These are phyloP conservation scores for Fusarium sp. DNA, from an alignment of 2,329 filamentous ascomycete genomes.

Conservation along the genomic window DNA sequence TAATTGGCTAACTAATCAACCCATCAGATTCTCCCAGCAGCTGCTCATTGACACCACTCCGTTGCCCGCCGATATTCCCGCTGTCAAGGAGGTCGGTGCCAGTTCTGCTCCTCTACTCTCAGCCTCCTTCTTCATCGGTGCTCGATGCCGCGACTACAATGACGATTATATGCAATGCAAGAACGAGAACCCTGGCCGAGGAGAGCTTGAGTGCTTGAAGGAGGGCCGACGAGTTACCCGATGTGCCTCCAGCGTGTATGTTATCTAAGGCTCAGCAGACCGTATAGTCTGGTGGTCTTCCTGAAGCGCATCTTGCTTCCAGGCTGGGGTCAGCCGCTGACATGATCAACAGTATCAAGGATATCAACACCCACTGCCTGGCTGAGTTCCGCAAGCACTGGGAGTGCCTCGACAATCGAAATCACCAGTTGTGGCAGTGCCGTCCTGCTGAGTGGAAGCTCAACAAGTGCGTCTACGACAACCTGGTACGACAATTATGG, in stretches of 20 bases:
- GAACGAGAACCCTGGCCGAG: slow-evolving; percentile 87
- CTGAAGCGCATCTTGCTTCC: not conserved
- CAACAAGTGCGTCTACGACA: slow-evolving; percentile 96
- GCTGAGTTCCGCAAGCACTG: slow-evolving; percentile 92
- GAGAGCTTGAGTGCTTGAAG: slow-evolving; percentile 94
- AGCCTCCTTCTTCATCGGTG: slow-evolving; percentile 96
- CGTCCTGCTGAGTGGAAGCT: slow-evolving; percentile 86
- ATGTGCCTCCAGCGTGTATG: slow-evolving; percentile 95
- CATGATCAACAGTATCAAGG: slow-evolving; percentile 73
- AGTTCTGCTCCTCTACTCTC: slow-evolving; percentile 92
- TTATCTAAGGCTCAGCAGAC: slow-evolving; percentile 42
- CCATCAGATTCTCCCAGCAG: slow-evolving; percentile 87
- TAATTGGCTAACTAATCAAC: slow-evolving; percentile 45
- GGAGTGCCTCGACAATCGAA: slow-evolving; percentile 95
- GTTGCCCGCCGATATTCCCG: slow-evolving; percentile 89
- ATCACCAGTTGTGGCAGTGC: slow-evolving; percentile 98
- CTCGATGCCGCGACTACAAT: slow-evolving; percentile 93
- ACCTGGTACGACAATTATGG: slow-evolving; percentile 72
- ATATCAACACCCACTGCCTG: slow-evolving; percentile 95
- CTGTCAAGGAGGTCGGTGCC: slow-evolving; percentile 91
- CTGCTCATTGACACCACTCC: slow-evolving; percentile 95
- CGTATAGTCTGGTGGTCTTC: not conserved
- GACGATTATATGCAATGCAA: slow-evolving; percentile 99
- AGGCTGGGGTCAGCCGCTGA: slow-evolving; percentile 19
- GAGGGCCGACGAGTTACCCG: slow-evolving; percentile 96